Evolutionary conservation across 2,329 filamentous ascomycete species (phyloP), one percentile per base, ranked within the genome.

Genomic region (Stemphylium lycopersici): DNA sequence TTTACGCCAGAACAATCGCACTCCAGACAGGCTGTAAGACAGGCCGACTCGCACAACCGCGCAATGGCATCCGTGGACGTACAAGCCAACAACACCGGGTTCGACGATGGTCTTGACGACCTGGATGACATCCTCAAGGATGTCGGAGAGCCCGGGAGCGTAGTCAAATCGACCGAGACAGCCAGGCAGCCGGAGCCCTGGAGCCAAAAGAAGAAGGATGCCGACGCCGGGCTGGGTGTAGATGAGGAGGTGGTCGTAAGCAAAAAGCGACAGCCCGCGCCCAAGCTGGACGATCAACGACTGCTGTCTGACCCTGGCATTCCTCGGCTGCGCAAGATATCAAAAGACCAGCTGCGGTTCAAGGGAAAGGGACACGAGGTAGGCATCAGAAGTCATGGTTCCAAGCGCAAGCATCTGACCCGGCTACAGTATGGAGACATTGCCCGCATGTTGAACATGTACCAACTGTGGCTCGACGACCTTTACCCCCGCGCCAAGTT

Each of bases 391-490:
- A 12, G 16, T 6, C 6, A 13, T 13, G 10, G 16, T 3, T 10
- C n/a, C 32, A 16, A 15, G 3, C 3, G 13, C 4, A 32, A 29
- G 32, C 0, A 4, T n/a, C 55, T 72, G 22, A 74, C 41, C 6
- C 8, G 33, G 20, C 39, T 45, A 1, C 48, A 93, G 87, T 98
- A 95, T 76, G 88, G 89, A 15, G 95, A 99, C 71, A 86, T 92
- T 10, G 84, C 88, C 0, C 86, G 87, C 13, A 83, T 99, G 20
- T 82, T 99, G 42, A 91, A 90, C 20, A 90, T 96, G 72, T 99
- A 98, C 72, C 95, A 98, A 73, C 77, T 96, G 51, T 99, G 95
- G 95, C 88, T 99, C 2, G 93, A 99, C 76, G 92, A 97, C 69
- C 81, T 99, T 11, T 99, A 93, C 69, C 95, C 95, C 11, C 92